Evolutionary conservation across 2,329 filamentous ascomycete species (phyloP).

Genomic region (Dothideomycetes sp.): DNA sequence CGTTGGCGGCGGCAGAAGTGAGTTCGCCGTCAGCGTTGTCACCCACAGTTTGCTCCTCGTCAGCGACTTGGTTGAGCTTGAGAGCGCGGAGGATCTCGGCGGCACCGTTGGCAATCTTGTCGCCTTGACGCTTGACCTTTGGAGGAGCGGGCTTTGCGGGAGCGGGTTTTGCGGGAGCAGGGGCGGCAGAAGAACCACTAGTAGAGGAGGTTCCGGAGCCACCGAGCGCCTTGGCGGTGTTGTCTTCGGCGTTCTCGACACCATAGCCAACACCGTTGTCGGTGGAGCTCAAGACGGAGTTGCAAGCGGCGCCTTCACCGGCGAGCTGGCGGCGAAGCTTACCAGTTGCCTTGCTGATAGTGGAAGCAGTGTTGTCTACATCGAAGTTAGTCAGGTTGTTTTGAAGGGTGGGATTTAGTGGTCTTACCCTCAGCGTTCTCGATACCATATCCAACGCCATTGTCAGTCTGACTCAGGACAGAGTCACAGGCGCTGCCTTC

Average conservation of each 20-base stretch:
- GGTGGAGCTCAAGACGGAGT: conserved; percentile 18
- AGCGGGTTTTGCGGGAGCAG: background rate
- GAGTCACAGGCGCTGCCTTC: conserved; percentile 18
- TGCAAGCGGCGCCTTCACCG: conserved; percentile 19
- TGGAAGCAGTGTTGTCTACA: conserved; percentile 14
- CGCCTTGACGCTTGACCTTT: conserved; percentile 2
- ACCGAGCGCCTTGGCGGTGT: conserved; percentile 15
- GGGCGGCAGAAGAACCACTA: background rate
- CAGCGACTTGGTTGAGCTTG: background rate
- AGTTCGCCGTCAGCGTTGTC: conserved; percentile 16
- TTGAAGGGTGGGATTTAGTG: background rate
- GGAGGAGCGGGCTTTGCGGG: background rate
- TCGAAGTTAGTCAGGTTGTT: background rate
- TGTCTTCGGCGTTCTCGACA: conserved; percentile 20
- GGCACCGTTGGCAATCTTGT: conserved; percentile 12
- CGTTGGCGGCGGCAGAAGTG: conserved; percentile 16
- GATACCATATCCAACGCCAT: conserved; percentile 18
- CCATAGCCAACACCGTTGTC: conserved; percentile 20
- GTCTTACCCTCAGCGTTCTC: conserved; percentile 15
- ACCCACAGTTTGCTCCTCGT: conserved; percentile 2
- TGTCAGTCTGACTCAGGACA: conserved; percentile 18
- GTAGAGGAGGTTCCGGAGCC: background rate
- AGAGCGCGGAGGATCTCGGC: conserved; percentile 15
- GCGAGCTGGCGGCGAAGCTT: conserved; percentile 18
- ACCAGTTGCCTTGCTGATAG: conserved; percentile 1